phyloP scores from a whole-genome alignment of 345 rosid genomes.

The Trapa incisa region DNA sequence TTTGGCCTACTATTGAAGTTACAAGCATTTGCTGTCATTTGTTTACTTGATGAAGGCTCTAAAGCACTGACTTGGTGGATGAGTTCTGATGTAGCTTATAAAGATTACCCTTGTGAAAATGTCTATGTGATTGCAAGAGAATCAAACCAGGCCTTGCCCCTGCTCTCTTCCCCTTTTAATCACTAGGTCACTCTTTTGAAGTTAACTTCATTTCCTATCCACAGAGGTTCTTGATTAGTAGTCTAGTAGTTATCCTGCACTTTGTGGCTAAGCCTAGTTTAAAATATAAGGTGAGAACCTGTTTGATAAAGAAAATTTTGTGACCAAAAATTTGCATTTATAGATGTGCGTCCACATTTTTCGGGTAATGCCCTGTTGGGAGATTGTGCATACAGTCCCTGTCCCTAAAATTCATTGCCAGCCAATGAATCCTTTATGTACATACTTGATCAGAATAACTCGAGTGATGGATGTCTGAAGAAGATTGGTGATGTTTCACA shows the following conservation, averaged over 20 bases:
- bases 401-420: not conserved
- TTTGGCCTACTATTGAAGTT: not conserved
- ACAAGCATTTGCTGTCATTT: not conserved
- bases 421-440: not conserved
- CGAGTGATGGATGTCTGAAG: slow-evolving; percentile 16
- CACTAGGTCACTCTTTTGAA: no score
- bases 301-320: slow-evolving; percentile 19
- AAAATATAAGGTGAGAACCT: slow-evolving; percentile 19
- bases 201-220: not conserved
- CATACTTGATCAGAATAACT: slow-evolving; percentile 36
- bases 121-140: no score
- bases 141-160: no score
- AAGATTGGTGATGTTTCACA: slow-evolving; percentile 23
- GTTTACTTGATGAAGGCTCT: not conserved
- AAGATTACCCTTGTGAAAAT: no score
- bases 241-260: not conserved
- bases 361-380: slow-evolving; percentile 14
- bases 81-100: no score
- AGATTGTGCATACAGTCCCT: not conserved
- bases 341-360: slow-evolving; percentile 7
- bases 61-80: no score
- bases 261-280: slow-evolving; percentile 3
- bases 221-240: not conserved
- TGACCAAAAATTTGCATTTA: slow-evolving; percentile 21
- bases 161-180: no score